A percentile compares a stretch with the other conserved stretches of the same genome.
Evolutionary conservation across 306 rosid genomes (phyloP).

Genomic region (Arachis hypogaea): DNA sequence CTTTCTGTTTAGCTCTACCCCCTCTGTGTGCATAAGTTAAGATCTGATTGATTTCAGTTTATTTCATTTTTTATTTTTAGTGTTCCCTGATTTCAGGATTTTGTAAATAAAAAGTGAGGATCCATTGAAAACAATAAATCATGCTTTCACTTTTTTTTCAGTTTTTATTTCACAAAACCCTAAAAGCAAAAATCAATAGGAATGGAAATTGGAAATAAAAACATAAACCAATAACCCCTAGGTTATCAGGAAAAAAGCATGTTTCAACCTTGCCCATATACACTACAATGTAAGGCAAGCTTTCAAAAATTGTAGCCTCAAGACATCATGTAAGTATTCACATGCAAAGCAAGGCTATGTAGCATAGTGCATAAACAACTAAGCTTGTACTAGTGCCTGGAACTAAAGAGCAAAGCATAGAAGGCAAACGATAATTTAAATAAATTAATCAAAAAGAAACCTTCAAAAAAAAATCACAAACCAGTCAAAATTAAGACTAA

Average conservation of each 20-base stretch:
- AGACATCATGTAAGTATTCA: slow-evolving; percentile 7
- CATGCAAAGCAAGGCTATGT: background rate
- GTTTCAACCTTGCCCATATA: slow-evolving; percentile 9
- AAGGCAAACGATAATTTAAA: background rate
- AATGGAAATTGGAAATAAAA: no score
- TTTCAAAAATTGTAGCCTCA: background rate
- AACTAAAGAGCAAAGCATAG: slow-evolving; percentile 6
- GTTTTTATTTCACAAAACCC: no score
- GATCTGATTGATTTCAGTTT: background rate
- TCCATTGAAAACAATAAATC: no score
- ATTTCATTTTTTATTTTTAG: no score
- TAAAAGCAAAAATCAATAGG: no score
- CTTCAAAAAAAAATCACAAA: background rate
- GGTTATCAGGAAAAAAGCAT: background rate
- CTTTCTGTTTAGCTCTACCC: background rate
- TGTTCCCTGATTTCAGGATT: no score
- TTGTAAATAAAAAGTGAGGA: no score
- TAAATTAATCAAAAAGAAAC: background rate
- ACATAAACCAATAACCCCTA: no score
- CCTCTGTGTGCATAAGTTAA: background rate
- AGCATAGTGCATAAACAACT: background rate
- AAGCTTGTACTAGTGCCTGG: background rate
- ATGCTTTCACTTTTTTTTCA: no score
- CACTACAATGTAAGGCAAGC: background rate
- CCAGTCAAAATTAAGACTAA: background rate